Evolutionary conservation across 352 stramenopile species (phyloP), one percentile per base, ranked within the genome.

Genomic region (Bremia lactucae): DNA sequence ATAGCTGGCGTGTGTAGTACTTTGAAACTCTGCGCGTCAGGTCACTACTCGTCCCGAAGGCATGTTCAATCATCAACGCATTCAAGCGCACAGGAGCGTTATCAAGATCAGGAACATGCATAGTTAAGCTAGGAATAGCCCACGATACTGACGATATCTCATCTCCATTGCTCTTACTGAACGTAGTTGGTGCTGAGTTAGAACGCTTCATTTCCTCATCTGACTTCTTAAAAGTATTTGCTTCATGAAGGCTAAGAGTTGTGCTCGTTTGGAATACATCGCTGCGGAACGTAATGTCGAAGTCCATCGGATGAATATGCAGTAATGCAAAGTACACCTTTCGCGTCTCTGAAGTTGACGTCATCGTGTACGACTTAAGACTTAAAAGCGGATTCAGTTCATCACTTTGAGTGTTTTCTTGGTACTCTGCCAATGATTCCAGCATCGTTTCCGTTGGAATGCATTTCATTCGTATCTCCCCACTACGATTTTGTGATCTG

Each of bases 281-380:
- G 41, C 79, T 92, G 26, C 82, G 72, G 38, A 86, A 94, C 15
- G 82, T 94, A 42, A 94, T 89, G 28, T 91, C 79, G 40, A 92
- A 73, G 50, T 91, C 79, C 42, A 94, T 82, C 1, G 82, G 79
- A 29, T 94, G 82, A 26, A 94, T 86, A 44, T 94, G 80, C 35
- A 94, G 55, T 22, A 92, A 52, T 13, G 82, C 79, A 46, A 94
- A 94, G 50, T 94, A 94, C 14, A 94, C 78, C 34, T 94, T 94
- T 20, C 79, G 67, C 5, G 76, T 65, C 48, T 89, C 73, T 0
- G 77, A 73, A 0, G 72, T 75, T 10, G 78, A 88, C 2, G 70
- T 79, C 24, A 71, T 49, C 9, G 68, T 85, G 4, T 76, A 78
- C 16, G 59, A 72, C 19, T 69, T 60, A 31, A 89, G 55, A 55